Base-by-base conservation (phyloP, 306 rosid genomes). In the Inga laurina region DNA sequence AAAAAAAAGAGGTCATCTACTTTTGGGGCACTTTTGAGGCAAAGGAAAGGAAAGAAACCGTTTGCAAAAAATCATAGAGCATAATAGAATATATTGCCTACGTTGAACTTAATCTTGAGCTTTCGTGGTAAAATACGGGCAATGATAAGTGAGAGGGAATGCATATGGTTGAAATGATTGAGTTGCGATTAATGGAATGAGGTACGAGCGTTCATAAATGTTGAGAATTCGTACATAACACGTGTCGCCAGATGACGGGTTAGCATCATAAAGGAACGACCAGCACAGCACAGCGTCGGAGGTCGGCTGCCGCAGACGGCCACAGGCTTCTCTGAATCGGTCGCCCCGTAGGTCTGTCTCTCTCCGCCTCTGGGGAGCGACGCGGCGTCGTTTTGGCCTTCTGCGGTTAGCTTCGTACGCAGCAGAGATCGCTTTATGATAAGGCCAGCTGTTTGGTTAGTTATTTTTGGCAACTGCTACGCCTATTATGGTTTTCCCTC, bases 271-370 rank as follows among this genome's bases (percentile, higher is more conserved):
- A 64, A 13, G 37, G 39, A 1, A 22, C 35, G 18, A 24, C 68
- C 45, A n/a, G 9, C 18, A 39, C n/a, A 11, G 88, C 14, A 48
- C 52, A 48, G 52, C 3, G 70, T 2, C 78, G 34, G 7, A 76
- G 82, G 87, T 86, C 91, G 85, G 94, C 94, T 12, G 19, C 4
- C 24, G 57, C 57, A 24, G 76, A n/a, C 54, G 18, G 5, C 27
- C 21, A 22, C 32, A 14, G 48, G 13, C 22, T 37, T 12, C 49
- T n/a, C 24, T 57, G 64, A 56, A 57, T 19, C 64, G 30, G 64
- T 57, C 64, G 12, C 30, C 4, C 24, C 64, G 13, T 21, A 57
- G 64, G 9, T 51, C 57, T 51, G 21, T 49, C 2, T 16, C 10
- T 52, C 21, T 51, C 0, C 0, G 59, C 18, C 21, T 51, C 0